phyloP scores from a whole-genome alignment of 2,329 filamentous ascomycete genomes.

The Dactylellina haptotyla region DNA sequence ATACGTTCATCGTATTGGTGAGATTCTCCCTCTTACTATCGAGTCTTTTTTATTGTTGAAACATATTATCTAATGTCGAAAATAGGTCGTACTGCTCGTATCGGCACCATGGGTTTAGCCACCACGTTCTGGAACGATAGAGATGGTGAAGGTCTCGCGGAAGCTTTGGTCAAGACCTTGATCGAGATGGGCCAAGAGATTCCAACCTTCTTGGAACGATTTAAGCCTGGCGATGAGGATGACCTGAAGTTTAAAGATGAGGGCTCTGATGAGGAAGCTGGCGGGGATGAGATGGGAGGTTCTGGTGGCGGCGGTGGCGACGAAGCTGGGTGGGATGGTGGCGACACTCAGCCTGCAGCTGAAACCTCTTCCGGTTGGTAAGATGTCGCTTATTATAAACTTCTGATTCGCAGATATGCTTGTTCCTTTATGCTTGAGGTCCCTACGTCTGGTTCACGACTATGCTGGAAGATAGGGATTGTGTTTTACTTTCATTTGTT shows the following conservation, averaged over 20 bases:
- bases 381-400: no score
- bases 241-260: constrained; percentile 65
- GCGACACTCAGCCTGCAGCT: no score
- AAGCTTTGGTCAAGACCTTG: constrained; percentile 80
- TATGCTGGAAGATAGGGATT: no score
- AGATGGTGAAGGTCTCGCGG: constrained; percentile 68
- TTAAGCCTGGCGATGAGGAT: constrained; percentile 62
- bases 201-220: constrained; percentile 80
- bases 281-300: constrained; percentile 53
- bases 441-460: no score
- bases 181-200: constrained; percentile 80
- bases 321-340: constrained; percentile 4
- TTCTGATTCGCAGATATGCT: no score
- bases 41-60: constrained; percentile 8
- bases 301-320: constrained; percentile 49
- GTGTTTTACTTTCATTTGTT: no score
- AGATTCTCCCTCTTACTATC: constrained; percentile 57
- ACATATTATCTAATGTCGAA: neutral
- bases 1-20: constrained; percentile 93
- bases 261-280: constrained; percentile 64
- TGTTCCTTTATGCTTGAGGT: no score
- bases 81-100: constrained; percentile 89
- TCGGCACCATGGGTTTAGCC: constrained; percentile 84
- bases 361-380: no score
- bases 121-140: constrained; percentile 86